Evolutionary conservation across 169 alveolate species (phyloP).

Genomic region (Eimeria acervulina): DNA sequence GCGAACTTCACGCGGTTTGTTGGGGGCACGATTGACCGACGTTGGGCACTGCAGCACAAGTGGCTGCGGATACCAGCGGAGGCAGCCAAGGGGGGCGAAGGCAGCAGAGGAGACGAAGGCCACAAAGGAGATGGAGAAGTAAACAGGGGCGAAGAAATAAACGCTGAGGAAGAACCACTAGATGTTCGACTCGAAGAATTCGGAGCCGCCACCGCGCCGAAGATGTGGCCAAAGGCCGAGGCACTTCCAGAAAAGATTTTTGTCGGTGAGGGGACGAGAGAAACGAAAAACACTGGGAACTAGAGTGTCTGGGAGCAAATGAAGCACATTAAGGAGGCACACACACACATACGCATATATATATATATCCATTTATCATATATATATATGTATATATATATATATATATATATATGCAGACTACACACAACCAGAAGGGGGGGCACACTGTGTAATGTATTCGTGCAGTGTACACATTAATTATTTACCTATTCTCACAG

Average conservation of each 20-base stretch:
- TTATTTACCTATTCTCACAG: too few species aligned
- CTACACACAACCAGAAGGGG: too few species aligned
- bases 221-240: conserved; percentile 11
- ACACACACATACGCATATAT: too few species aligned
- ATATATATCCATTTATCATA: too few species aligned
- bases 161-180: not conserved
- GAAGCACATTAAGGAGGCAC: not conserved
- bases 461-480: too few species aligned
- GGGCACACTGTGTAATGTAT: too few species aligned
- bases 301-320: too few species aligned
- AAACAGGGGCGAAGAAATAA: not conserved
- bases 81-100: not conserved
- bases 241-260: conserved; percentile 44
- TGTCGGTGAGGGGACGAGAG: not conserved
- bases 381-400: too few species aligned
- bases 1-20: conserved; percentile 81
- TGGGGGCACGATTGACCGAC: conserved; percentile 82
- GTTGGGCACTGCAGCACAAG: conserved; percentile 82
- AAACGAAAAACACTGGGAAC: not conserved
- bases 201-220: conserved; percentile 7
- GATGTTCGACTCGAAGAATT: not conserved
- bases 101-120: not conserved
- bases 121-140: not conserved
- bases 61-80: conserved; percentile 34
- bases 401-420: too few species aligned